Evolutionary conservation across 345 rosid genomes (phyloP), one percentile per base, ranked within the genome.

Genomic region (Cochlearia excelsa): DNA sequence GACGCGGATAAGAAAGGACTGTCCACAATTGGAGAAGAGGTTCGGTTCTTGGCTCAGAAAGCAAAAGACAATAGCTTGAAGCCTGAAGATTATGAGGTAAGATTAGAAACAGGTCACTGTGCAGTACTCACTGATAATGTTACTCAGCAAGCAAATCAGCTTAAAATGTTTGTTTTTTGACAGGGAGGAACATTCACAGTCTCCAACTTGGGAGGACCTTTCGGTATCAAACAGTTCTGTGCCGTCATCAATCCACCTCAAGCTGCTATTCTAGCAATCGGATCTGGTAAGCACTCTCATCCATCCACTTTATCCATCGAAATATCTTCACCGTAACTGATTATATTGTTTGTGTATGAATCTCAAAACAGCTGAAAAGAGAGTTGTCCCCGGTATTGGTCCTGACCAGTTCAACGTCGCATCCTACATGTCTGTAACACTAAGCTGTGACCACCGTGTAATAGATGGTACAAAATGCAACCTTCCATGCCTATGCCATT

Each of bases 141-240:
- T 4, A 4, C 16, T 2, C 43, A 2, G 2, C 9, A 10, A 5
- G 8, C 1, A 56, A 28, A 28, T 6, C 23, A 7, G 44, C 54
- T 45, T 26, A 63, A 5, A 30, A 30, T 31, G 5, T 38, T 6
- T 38, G 3, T 33, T 37, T 37, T 3, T 37, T 5, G 72, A 30
- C 87, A 93, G 99, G 97, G 97, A 72, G 99, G 99, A 56, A 89
- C 99, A 8, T 93, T 93, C 61, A 82, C 97, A 0, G 97, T 93
- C 6, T 82, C 99, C 45, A 93, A 93, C 77, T 76, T 93, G 81
- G 75, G 75, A 64, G 99, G 97, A 54, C 97, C 99, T 9, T 89
- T 87, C 33, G 97, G 95, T n/a, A 74, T 94, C 74, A 90, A 85
- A 78, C 97, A 93, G 70, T 87, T 93, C 65, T 84, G 97, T 70